A percentile compares a stretch with the other conserved stretches of the same genome.
phyloP scores from a whole-genome alignment of 140 eudicot species.

The Senecio squalidus region DNA sequence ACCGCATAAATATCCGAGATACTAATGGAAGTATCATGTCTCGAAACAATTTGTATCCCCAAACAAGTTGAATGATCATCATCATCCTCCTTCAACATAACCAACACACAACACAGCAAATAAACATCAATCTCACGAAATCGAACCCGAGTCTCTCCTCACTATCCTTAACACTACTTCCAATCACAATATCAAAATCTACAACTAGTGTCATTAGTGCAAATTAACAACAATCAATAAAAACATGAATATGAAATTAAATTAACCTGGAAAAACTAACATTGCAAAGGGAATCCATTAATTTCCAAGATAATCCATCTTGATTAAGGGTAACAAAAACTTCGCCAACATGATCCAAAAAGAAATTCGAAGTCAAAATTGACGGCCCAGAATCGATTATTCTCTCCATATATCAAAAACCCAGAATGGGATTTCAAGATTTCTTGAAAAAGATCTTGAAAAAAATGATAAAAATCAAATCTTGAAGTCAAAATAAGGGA shows the following conservation, averaged over 20 bases:
- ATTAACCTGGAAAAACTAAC: conserved; percentile 49
- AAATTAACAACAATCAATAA: not conserved
- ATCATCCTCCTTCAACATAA: conserved; percentile 43
- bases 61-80: conserved; percentile 54
- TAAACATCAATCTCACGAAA: conserved; percentile 16
- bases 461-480: too few species aligned
- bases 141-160: too few species aligned
- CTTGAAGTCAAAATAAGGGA: too few species aligned
- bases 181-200: not conserved
- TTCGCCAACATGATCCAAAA: conserved; percentile 74
- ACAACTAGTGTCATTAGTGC: too few species aligned
- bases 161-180: too few species aligned
- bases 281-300: conserved; percentile 39
- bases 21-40: conserved; percentile 37
- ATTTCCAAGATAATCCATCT: conserved; percentile 4
- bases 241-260: not conserved
- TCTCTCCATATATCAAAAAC: conserved; percentile 33
- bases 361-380: conserved; percentile 36
- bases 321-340: conserved; percentile 48
- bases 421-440: too few species aligned
- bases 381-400: conserved; percentile 26
- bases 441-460: too few species aligned
- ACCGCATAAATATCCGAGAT: conserved; percentile 68
- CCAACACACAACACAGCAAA: not conserved
- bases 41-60: conserved; percentile 42